phyloP scores from a whole-genome alignment of 1,139 yeast genomes.

The Blastobotrys petasosporus region DNA sequence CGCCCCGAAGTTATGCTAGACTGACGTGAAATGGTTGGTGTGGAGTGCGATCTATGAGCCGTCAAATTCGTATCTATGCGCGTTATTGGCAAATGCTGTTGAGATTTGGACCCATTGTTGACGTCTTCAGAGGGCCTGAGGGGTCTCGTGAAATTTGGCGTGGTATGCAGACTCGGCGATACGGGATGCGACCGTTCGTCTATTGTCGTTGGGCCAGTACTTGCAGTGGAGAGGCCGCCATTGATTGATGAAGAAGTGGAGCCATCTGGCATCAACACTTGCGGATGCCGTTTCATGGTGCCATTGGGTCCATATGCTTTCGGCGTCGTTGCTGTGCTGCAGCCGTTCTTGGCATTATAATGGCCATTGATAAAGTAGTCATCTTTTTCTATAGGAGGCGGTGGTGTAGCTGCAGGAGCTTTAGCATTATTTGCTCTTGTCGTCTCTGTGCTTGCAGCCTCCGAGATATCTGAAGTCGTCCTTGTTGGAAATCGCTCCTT shows the following conservation, averaged over 20 bases:
- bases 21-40: slow-evolving; percentile 9
- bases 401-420: too few relatives aligned
- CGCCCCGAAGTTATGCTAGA: background rate
- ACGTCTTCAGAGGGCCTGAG: too few relatives aligned
- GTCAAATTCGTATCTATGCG: background rate
- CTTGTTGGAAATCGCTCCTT: too few relatives aligned
- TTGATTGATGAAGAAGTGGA: too few relatives aligned
- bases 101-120: background rate
- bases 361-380: background rate
- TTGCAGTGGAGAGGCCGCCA: too few relatives aligned
- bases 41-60: slow-evolving; percentile 8
- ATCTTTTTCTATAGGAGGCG: background rate
- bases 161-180: background rate
- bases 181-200: background rate
- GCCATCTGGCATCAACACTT: slow-evolving; percentile 5
- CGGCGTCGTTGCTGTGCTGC: background rate
- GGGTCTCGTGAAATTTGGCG: background rate
- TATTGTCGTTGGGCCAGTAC: too few relatives aligned
- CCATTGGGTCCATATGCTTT: background rate
- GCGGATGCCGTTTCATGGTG: background rate
- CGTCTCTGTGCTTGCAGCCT: background rate
- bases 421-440: background rate
- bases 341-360: background rate
- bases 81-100: slow-evolving; percentile 2
- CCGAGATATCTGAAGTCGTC: too few relatives aligned